Evolutionary conservation across 208 protist genomes (phyloP), one percentile per base, ranked within the genome.

Genomic region (Leishmania guyanensis): DNA sequence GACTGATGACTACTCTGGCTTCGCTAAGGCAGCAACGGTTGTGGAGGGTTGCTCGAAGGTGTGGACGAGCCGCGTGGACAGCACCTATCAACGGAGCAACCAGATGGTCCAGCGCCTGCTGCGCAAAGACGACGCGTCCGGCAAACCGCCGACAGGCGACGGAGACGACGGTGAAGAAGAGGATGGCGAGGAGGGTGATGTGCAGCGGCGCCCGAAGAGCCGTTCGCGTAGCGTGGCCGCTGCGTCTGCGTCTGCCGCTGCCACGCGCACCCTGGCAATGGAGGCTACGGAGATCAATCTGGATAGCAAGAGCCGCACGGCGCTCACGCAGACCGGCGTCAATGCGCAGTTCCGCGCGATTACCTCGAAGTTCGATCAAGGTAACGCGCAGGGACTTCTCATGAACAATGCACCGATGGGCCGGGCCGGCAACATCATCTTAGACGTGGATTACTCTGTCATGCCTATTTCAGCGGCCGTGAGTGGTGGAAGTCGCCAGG

Each of bases 1-100:
- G 8, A 80, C 81, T 26, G 95, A 98, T 70, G 93, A 96, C 83
- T 97, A 96, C 89, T 78, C 90, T 26, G 93, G 93, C 72, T 98
- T 98, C 79, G 88, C 95, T 14, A 98, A 98, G 88, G 93, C 93
- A 16, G 95, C 95, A 46, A 97, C 92, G 20, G 91, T 98, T n/a
- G 95, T 98, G 82, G 93, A 98, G 85, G 94, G 95, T n/a, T 96
- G 95, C 85, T 95, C 93, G 33, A 98, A 98, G 84, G 94, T 98
- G 62, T 98, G 93, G 93, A 96, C 93, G n/a, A 94, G 90, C 72
- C 93, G 95, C 14, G 95, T 98, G 17, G 95, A 98, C 84, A 96
- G 92, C 86, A 98, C 95, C 1, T 95, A 96, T 65, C 88, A 91
- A 75, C 93, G 89, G 79, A 94, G 88, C 66, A 97, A 95, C 77